Conservation (phyloP, 305 asterid species). For the Rubia balearica region DNA sequence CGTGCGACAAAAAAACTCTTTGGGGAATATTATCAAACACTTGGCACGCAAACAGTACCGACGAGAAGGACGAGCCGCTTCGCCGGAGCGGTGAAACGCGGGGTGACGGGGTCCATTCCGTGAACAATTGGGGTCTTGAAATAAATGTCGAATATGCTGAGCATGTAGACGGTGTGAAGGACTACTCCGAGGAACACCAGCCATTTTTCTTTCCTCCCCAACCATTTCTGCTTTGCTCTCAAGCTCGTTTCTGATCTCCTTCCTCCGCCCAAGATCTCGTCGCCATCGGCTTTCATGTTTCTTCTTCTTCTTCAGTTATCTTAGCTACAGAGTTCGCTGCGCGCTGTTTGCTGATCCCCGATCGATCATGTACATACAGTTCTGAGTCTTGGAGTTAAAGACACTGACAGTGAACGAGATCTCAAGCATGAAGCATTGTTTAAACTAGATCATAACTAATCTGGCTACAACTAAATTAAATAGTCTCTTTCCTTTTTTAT, state of each 20-base stretch:
- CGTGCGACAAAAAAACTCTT: conserved; percentile 9
- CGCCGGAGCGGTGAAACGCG: conserved; percentile 73
- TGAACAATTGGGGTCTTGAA: conserved; percentile 96
- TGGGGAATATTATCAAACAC: conserved; percentile 38
- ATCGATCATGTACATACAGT: not conserved
- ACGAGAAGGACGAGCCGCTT: conserved; percentile 76
- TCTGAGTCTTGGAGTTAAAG: not conserved
- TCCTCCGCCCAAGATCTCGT: conserved; percentile 57
- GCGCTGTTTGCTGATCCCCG: not conserved
- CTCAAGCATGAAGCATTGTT: not conserved
- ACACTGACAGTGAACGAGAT: conserved; percentile 2
- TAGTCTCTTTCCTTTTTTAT: too few species aligned
- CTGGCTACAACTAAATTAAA: too few species aligned
- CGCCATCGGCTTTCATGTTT: conserved; percentile 22
- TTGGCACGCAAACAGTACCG: conserved; percentile 41
- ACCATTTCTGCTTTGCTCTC: conserved; percentile 39
- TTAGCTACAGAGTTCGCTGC: conserved; percentile 26
- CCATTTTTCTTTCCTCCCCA: conserved; percentile 69
- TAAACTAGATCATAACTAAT: not conserved
- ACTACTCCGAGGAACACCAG: conserved; percentile 73
- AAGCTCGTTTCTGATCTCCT: conserved; percentile 35
- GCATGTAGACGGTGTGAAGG: conserved; percentile 95
- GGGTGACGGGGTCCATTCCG: conserved; percentile 84
- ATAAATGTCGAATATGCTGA: conserved; percentile 93
- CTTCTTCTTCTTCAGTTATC: conserved; percentile 11